Base-by-base conservation (phyloP, 1,284 basidiomycete genomes). In the Cutaneotrichosporon cavernicola region DNA sequence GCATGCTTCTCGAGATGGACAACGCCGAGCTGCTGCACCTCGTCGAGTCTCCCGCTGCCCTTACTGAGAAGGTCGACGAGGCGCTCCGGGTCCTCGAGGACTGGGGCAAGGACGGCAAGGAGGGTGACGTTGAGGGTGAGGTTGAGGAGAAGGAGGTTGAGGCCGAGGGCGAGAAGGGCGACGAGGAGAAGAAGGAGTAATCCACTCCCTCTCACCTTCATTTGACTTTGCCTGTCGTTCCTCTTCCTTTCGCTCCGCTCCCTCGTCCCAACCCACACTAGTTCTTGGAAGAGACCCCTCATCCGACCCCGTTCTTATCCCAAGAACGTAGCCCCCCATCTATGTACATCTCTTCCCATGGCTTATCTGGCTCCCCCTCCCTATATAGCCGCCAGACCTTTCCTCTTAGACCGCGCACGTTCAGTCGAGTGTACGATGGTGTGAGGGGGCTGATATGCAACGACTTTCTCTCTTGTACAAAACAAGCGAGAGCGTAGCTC, bases 1-100 rank as follows among this genome's bases (percentile, higher is more conserved):
- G 91, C 65, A 96, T 97, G 93, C 84, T 97, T 73, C 87, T 96
- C 70, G 94, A 97, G 86, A 97, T 97, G 92, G 93, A 97, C 81
- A 95, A 95, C 82, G 79, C 85, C 61, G 94, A 97, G 82, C 85
- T 97, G 55, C 83, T 97, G 43, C 88, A 90, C 81, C 86, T 97
- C 64, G 82, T 97, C 72, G 91, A 95, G 70, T 84, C 87, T 57
- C 83, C 84, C 49, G 90, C 92, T 21, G 87, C 92, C 51, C 87
- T 97, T 84, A 86, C 86, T 75, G 82, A 84, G 80, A 97, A 97
- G 86, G 90, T 97, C 71, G 87, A 86, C 72, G 94, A 97, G 84
- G 94, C 94, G 64, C 76, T 79, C 68, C 73, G 79, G 61, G 80
- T 81, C 53, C 73, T 81, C 63, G 77, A 76, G 64, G 79, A 81